Base-by-base conservation (phyloP, 2,329 filamentous ascomycete genomes). In the Colletotrichum orbiculare region DNA sequence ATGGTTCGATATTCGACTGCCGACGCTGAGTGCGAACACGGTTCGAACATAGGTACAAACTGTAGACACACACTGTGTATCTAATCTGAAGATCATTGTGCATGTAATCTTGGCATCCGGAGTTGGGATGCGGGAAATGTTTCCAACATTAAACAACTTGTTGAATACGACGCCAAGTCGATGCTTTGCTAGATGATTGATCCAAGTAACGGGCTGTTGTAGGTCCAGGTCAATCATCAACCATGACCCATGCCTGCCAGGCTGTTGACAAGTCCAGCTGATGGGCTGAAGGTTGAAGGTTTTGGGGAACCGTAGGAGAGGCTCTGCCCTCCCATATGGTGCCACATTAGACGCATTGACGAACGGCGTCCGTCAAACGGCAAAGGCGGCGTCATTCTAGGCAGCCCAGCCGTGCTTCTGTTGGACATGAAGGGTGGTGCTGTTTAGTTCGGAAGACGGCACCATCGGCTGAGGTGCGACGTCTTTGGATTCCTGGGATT, bases 381-480 rank as follows among this genome's bases (percentile, higher is more conserved):
- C 55, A 43, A 17, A 35, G 46, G n/a, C 35, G 33, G 25, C 34
- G 53, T 13, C 34, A 9, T 37, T 37, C 37, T 8, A 39, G 12
- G 17, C 8, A 17, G 5, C 12, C 38, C 35, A 33, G 9, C 33
- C 39, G 47, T 49, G 11, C 33, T 15, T 48, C 17, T 48, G 37
- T 15, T 38, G 6, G 12, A 13, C 38, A 43, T 41, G 37, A 15
- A 35, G 39, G 34, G 17, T 60, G 41, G 39, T 60, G 45, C 33
- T 38, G 42, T 17, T 35, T 41, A 38, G 38, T 41, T 45, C 50
- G 56, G 50, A 60, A 54, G 17, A 54, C 61, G 61, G 45, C 50
- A 54, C 61, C 15, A 43, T 41, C 46, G 48, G 55, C 56, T 43
- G 45, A 63, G 43, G 41, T 15, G 17, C 33, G 52, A 17, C 15